A percentile compares a stretch with the other conserved stretches of the same genome.
Evolutionary conservation across 2,329 filamentous ascomycete species (phyloP).

Genomic region (Sarocladium brachiariae): DNA sequence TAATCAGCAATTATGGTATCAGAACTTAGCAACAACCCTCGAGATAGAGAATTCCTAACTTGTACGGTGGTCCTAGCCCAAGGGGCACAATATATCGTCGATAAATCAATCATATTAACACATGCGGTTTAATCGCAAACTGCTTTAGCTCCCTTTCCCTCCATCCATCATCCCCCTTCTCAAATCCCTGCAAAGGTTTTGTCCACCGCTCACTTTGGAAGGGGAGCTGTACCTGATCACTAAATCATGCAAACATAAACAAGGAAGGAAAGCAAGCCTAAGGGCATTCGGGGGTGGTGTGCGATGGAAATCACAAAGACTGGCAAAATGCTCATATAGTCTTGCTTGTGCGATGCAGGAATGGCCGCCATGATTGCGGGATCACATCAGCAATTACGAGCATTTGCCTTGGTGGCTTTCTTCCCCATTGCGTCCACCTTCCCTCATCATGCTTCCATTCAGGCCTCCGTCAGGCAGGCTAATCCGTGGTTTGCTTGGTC

Average conservation of each 20-base stretch:
- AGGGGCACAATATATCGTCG: no score
- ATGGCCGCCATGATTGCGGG: not conserved
- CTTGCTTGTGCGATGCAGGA: not conserved
- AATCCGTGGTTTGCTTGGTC: not conserved
- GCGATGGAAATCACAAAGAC: not conserved
- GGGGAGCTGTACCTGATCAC: not conserved
- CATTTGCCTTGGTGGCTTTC: not conserved
- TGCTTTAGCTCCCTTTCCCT: not conserved
- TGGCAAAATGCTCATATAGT: not conserved
- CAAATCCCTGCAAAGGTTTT: not conserved
- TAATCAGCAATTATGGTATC: no score
- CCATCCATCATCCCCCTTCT: not conserved
- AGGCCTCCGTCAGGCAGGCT: not conserved
- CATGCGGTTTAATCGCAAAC: not conserved
- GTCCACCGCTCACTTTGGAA: not conserved
- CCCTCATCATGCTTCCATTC: not conserved
- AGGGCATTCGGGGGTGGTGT: not conserved
- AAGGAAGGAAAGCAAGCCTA: not conserved
- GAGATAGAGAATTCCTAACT: no score
- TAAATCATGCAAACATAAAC: constrained; percentile 4
- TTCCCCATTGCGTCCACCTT: not conserved
- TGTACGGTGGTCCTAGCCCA: no score
- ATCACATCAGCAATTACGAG: not conserved
- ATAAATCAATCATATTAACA: no score
- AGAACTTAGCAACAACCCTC: no score